These are phyloP conservation scores for Ogataea paradorogensis DNA, from an alignment of 805 yeast genomes.

Conservation along the genomic window DNA sequence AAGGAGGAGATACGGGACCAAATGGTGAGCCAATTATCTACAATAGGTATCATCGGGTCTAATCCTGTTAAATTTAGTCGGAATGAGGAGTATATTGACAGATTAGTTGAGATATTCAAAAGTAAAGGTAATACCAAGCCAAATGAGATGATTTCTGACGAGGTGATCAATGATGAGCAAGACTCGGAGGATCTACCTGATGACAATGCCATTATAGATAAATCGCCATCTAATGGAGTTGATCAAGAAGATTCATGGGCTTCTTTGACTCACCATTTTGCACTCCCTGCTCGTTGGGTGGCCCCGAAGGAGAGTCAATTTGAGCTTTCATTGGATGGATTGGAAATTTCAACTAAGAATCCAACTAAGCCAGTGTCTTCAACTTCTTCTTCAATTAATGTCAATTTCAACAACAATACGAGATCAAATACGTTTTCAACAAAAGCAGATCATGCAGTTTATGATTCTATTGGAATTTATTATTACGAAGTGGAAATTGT, in stretches of 20 bases:
- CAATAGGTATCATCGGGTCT: slow-evolving; percentile 23
- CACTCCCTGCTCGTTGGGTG: slow-evolving; percentile 29
- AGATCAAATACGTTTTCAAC: slow-evolving; percentile 23
- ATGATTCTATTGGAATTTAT: slow-evolving; percentile 42
- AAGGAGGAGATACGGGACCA: slow-evolving; percentile 15
- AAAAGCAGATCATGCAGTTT: slow-evolving; percentile 36
- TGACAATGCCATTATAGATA: slow-evolving; percentile 10
- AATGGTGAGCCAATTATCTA: slow-evolving; percentile 14
- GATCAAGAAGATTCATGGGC: slow-evolving; percentile 9
- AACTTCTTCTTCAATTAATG: slow-evolving; percentile 7
- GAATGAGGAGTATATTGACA: slow-evolving; percentile 19
- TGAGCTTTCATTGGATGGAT: slow-evolving; percentile 22
- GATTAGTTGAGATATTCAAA: slow-evolving; percentile 14
- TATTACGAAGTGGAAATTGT: slow-evolving; percentile 48
- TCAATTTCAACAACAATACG: slow-evolving; percentile 10
- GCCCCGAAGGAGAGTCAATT: slow-evolving; percentile 18
- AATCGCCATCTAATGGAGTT: slow-evolving; percentile 5
- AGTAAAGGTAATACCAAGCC: slow-evolving; percentile 3
- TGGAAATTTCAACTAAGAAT: slow-evolving; percentile 25
- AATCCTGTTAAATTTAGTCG: slow-evolving; percentile 18
- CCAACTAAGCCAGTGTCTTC: slow-evolving; percentile 16
- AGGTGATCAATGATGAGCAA: slow-evolving; percentile 11
- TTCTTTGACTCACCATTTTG: not conserved
- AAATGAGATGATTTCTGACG: slow-evolving; percentile 3
- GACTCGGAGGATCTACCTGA: not conserved